Percentiles rank a stretch among this genome's conserved stretches.
Conservation (phyloP, 257 asterid genomes). For the Solanum pinnatisectum region DNA sequence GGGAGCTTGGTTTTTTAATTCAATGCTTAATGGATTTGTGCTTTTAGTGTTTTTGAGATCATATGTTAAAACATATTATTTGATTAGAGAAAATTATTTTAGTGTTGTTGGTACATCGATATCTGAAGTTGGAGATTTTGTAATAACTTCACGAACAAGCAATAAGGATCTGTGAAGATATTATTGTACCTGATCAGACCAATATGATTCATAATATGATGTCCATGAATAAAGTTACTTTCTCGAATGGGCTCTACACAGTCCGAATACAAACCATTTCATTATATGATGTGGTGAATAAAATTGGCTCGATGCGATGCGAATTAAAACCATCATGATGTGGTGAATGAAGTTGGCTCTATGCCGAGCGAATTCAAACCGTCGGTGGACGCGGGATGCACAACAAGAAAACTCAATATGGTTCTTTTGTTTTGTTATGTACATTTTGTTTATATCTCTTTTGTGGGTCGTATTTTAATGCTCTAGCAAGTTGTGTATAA, state of each 20-base stretch:
- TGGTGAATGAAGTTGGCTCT: no score
- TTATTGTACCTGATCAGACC: no score
- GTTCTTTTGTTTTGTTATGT: not conserved
- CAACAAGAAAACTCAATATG: not conserved
- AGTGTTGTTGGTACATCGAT: not conserved
- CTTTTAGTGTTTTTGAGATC: slow-evolving; percentile 29
- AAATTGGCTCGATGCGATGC: no score
- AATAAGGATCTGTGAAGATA: not conserved
- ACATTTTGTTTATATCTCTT: not conserved
- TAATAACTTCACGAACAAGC: not conserved
- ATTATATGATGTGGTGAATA: no score
- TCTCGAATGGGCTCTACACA: fast-evolving
- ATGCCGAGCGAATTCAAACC: not conserved
- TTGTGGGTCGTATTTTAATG: no score
- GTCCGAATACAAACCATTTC: no score
- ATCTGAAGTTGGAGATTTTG: not conserved
- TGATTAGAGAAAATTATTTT: not conserved
- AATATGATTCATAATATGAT: no score
- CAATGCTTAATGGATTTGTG: slow-evolving; percentile 35
- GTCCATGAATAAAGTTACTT: no score
- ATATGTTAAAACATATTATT: slow-evolving; percentile 16
- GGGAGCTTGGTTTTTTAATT: slow-evolving; percentile 74
- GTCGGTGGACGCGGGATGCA: not conserved
- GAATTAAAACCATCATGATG: no score
- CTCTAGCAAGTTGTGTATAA: not conserved